phyloP scores from a whole-genome alignment of 1,284 basidiomycete genomes.

The Fomitopsis pinicola region DNA sequence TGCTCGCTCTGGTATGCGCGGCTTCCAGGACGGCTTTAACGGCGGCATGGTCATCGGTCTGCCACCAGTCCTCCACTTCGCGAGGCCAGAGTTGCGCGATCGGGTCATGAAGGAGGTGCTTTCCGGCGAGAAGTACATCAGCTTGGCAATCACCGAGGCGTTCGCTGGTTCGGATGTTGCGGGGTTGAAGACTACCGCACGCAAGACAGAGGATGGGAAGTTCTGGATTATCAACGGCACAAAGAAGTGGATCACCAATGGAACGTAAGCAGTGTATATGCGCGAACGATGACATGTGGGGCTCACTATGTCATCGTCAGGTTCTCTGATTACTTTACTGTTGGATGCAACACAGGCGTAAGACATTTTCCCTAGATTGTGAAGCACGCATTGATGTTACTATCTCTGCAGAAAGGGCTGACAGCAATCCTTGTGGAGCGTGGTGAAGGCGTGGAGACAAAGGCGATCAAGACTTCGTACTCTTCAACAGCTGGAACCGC shows the following conservation, averaged over 20 bases:
- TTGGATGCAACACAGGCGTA: slow-evolving; percentile 57
- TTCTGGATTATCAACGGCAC: slow-evolving; percentile 84
- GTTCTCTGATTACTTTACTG: slow-evolving; percentile 50
- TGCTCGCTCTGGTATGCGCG: slow-evolving; percentile 21
- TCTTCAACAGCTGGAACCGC: slow-evolving; percentile 78
- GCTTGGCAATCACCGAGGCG: slow-evolving; percentile 55
- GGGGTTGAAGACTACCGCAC: slow-evolving; percentile 77
- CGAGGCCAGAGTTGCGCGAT: slow-evolving; percentile 68
- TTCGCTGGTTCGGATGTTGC: slow-evolving; percentile 91
- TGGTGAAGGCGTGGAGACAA: slow-evolving; percentile 77
- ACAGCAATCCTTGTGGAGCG: slow-evolving; percentile 82
- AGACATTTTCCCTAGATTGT: background rate
- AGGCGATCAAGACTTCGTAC: slow-evolving; percentile 82
- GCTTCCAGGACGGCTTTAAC: slow-evolving; percentile 29
- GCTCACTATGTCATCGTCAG: slow-evolving; percentile 6
- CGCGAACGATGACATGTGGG: too few species aligned
- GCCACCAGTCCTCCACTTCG: slow-evolving; percentile 83
- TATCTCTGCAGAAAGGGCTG: slow-evolving; percentile 59
- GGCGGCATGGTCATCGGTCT: slow-evolving; percentile 70
- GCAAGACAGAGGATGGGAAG: slow-evolving; percentile 79
- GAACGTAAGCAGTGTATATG: slow-evolving; percentile 40
- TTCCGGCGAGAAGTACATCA: slow-evolving; percentile 64
- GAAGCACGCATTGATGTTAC: background rate
- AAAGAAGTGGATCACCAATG: slow-evolving; percentile 87
- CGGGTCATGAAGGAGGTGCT: slow-evolving; percentile 83